Evolutionary conservation across 768 basidiomycete species (phyloP), one percentile per base, ranked within the genome.

Genomic region (Suillus americanus): DNA sequence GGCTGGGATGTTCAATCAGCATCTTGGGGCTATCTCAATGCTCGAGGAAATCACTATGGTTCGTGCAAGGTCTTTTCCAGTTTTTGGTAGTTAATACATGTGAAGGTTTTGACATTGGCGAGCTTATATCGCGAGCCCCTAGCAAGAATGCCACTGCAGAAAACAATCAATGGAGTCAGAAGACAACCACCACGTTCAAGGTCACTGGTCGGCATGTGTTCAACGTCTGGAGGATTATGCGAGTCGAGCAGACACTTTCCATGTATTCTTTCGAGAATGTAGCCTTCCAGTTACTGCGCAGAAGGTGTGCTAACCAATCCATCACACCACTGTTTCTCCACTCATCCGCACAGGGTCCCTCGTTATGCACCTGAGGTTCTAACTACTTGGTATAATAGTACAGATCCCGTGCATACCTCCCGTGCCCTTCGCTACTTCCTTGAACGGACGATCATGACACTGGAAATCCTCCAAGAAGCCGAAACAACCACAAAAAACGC

Each of bases 181-280:
- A 85, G 57, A 89, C 91, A 66, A 87, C 89, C 3, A 90, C 95
- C 2, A 92, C 89, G 2, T 90, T 99, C 76, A 89, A 87, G 66
- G 88, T 95, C 45, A 80, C 84, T 25, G 97, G 97, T 0, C 83
- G 97, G 20, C 96, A 99, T 72, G 90, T 97, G 40, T 80, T 99
- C 55, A 97, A 99, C 69, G 77, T 94, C 16, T 98, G 95, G 95
- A 82, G 95, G 62, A 86, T 98, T 60, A 92, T 98, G 85, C 88
- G 94, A 40, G 86, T 87, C 1, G 97, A 99, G 70, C 85, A 88
- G 65, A 87, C 83, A 23, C 77, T 98, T 62, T 85, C 82, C 41
- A 87, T 85, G 65, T 95, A 99, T 75, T 88, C 92, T 0, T 90
- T 99, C 67, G 97, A 98, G 77, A 94, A 96, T 68, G 89, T 93